phyloP scores from a whole-genome alignment of 2,329 filamentous ascomycete genomes.

The Fusarium udum region DNA sequence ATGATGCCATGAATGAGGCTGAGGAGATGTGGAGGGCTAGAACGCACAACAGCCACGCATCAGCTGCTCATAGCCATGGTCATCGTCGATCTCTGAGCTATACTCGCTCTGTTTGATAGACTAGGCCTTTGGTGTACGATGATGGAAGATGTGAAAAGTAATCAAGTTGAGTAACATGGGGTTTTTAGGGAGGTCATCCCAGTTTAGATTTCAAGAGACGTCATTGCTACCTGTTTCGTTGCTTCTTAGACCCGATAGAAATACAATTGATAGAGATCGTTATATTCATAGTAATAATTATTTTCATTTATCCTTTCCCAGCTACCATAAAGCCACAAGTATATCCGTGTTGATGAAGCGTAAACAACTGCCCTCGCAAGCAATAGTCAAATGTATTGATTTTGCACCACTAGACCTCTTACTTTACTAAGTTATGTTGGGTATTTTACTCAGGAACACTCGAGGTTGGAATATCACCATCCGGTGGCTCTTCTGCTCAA shows the following conservation, averaged over 20 bases:
- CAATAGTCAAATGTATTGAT: too few relatives aligned
- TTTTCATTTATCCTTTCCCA: fast-evolving
- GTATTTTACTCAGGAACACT: fast-evolving
- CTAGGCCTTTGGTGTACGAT: background rate
- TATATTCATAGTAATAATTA: background rate
- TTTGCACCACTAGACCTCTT: too few relatives aligned
- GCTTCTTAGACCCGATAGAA: background rate
- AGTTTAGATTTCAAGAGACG: background rate
- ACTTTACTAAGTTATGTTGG: fast-evolving
- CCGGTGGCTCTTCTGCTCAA: background rate
- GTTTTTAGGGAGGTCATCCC: background rate
- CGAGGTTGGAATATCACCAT: background rate
- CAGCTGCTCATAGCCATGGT: background rate
- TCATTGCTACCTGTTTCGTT: background rate
- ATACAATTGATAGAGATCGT: background rate
- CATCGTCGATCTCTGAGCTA: background rate
- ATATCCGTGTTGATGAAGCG: too few relatives aligned
- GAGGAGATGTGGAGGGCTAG: constrained; percentile 6
- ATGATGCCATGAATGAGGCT: background rate
- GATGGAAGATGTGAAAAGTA: background rate
- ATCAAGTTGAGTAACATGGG: background rate
- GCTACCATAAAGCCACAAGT: fast-evolving
- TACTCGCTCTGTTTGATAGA: background rate
- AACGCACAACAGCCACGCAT: background rate
- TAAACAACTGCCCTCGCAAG: fast-evolving